Conservation (phyloP, 2,329 filamentous ascomycete species). For the Chalara sp. region DNA sequence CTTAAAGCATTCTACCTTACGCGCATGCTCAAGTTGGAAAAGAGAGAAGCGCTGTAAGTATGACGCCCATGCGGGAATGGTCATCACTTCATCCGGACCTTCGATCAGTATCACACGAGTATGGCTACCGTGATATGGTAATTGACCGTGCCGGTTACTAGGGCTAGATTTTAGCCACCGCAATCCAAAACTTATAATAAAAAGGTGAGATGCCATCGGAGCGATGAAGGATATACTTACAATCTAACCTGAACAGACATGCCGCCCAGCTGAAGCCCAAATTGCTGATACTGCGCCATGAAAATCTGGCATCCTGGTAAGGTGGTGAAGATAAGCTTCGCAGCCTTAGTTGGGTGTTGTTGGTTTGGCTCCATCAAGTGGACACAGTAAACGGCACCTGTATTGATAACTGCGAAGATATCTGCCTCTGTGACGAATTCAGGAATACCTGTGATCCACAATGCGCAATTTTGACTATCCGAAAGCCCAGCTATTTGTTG, state of each 20-base stretch:
- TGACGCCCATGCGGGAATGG: constrained; percentile 2
- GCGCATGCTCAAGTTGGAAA: no score
- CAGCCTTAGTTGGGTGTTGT: constrained; percentile 8
- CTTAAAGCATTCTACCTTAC: no score
- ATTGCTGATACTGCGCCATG: background rate
- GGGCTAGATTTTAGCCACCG: no score
- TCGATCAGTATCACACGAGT: constrained; percentile 5
- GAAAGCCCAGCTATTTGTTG: constrained; percentile 7
- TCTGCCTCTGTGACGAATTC: constrained; percentile 1
- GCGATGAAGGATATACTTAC: no score
- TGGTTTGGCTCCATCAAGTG: constrained; percentile 8
- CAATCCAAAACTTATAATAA: no score
- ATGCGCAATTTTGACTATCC: constrained; percentile 13
- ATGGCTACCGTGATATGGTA: background rate
- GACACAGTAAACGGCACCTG: constrained; percentile 12
- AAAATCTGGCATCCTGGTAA: constrained; percentile 4
- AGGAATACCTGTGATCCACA: constrained; percentile 17
- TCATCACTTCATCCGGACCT: constrained; percentile 8
- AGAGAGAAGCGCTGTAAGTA: constrained; percentile 6
- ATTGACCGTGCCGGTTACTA: constrained; percentile 1
- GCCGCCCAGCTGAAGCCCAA: no score
- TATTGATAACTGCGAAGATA: constrained; percentile 12
- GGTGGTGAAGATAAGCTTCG: constrained; percentile 15
- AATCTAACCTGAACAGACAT: no score
- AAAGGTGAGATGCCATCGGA: no score